Conservation (phyloP, 805 yeast species). For the Ogataea ganodermae region DNA sequence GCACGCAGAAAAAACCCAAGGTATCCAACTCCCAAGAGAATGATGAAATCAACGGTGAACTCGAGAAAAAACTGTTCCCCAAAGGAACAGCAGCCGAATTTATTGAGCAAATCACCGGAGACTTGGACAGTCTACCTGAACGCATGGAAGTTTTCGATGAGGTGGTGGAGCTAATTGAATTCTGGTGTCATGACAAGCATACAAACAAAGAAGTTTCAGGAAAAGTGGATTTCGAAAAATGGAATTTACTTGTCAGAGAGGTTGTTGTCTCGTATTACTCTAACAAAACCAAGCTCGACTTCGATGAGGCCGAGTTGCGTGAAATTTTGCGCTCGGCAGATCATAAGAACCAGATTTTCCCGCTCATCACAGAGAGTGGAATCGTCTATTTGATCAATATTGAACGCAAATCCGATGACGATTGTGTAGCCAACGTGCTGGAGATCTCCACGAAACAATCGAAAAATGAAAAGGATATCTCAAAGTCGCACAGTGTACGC, state of each 20-base stretch:
- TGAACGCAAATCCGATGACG: slow-evolving; percentile 20
- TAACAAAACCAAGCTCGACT: slow-evolving; percentile 29
- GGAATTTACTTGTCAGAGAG: slow-evolving; percentile 31
- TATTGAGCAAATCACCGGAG: slow-evolving; percentile 18
- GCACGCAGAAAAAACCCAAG: slow-evolving; percentile 5
- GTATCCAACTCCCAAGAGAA: too few species aligned
- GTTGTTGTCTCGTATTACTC: slow-evolving; percentile 31
- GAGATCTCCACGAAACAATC: slow-evolving; percentile 29
- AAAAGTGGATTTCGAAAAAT: slow-evolving; percentile 15
- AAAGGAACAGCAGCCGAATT: slow-evolving; percentile 20
- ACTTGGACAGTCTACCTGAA: slow-evolving; percentile 25
- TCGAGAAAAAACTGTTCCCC: slow-evolving; percentile 16
- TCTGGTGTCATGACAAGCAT: slow-evolving; percentile 26
- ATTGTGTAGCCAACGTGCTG: slow-evolving; percentile 24
- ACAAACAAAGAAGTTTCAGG: slow-evolving; percentile 15
- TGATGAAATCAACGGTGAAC: background rate
- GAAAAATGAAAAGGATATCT: slow-evolving; percentile 30
- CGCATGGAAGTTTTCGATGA: slow-evolving; percentile 32
- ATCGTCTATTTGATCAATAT: slow-evolving; percentile 33
- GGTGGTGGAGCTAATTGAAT: slow-evolving; percentile 33
- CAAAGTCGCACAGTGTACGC: slow-evolving; percentile 30
- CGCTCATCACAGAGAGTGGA: slow-evolving; percentile 34
- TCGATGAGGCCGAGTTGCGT: slow-evolving; percentile 33
- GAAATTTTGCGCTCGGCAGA: slow-evolving; percentile 29
- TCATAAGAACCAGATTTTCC: slow-evolving; percentile 34